phyloP scores from a whole-genome alignment of 257 asterid genomes.

The Agastache rugosa region DNA sequence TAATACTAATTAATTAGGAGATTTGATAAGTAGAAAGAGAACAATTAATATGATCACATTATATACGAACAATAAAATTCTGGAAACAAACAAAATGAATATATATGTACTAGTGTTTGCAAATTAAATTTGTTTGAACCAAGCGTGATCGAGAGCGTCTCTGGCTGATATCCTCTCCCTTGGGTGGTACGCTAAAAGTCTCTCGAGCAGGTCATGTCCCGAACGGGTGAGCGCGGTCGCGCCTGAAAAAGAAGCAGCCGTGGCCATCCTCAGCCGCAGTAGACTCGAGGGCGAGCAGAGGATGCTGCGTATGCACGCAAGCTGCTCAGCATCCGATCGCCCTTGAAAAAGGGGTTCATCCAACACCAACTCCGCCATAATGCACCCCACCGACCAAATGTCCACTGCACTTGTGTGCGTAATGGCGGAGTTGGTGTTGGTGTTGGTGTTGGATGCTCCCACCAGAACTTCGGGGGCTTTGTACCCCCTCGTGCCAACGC shows the following conservation, averaged over 20 bases:
- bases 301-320: not conserved
- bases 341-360: not conserved
- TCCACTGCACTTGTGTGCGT: not conserved
- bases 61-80: no score
- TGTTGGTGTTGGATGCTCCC: not conserved
- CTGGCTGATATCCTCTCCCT: not conserved
- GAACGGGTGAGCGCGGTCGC: not conserved
- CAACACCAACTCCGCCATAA: not conserved
- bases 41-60: no score
- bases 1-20: no score
- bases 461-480: not conserved
- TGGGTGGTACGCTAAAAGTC: not conserved
- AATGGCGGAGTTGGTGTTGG: no score
- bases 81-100: no score
- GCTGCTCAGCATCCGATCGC: not conserved
- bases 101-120: no score
- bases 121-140: not conserved
- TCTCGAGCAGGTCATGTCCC: not conserved
- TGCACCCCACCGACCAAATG: slow-evolving; percentile 16
- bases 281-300: not conserved
- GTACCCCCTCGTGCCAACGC: not conserved
- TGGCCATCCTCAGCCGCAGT: not conserved
- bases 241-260: not conserved
- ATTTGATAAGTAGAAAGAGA: no score
- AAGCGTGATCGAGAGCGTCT: not conserved